phyloP scores from a whole-genome alignment of 2,329 filamentous ascomycete species.

The Cladophialophora psammophila region DNA sequence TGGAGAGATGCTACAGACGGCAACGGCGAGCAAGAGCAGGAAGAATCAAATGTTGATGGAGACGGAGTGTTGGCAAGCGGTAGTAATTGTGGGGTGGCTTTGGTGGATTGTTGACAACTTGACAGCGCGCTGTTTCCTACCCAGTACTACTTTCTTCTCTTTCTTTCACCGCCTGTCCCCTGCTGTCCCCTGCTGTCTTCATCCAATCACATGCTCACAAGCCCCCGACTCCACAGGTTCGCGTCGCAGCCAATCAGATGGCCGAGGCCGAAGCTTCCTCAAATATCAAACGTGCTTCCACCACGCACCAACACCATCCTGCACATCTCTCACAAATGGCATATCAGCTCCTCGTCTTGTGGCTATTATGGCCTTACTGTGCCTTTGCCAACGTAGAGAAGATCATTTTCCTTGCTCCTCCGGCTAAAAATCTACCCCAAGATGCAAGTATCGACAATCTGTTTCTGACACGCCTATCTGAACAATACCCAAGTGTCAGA shows the following conservation, averaged over 20 bases:
- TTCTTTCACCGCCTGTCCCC: constrained; percentile 35
- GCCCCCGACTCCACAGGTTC: not conserved
- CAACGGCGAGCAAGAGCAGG: constrained; percentile 28
- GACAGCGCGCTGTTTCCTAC: constrained; percentile 24
- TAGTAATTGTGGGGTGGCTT: constrained; percentile 35
- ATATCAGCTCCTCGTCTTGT: constrained; percentile 13
- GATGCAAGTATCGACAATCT: constrained; percentile 67
- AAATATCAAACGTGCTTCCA: not conserved
- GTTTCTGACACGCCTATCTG: constrained; percentile 70
- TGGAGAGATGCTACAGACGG: constrained; percentile 16
- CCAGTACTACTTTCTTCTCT: constrained; percentile 7
- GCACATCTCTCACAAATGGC: constrained; percentile 1
- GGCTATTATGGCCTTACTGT: constrained; percentile 14
- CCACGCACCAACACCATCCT: not conserved
- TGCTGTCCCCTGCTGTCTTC: not conserved
- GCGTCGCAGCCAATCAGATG: constrained; percentile 23
- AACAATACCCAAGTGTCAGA: constrained; percentile 62
- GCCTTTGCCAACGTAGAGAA: constrained; percentile 84
- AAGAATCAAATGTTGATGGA: constrained; percentile 37
- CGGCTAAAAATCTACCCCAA: constrained; percentile 62
- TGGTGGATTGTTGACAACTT: constrained; percentile 35
- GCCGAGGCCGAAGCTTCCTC: not conserved
- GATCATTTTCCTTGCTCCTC: constrained; percentile 80
- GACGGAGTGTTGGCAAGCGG: constrained; percentile 28
- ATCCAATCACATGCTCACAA: constrained; percentile 13